phyloP scores from a whole-genome alignment of 2,329 filamentous ascomycete species.

The Dactylonectria estremocensis region DNA sequence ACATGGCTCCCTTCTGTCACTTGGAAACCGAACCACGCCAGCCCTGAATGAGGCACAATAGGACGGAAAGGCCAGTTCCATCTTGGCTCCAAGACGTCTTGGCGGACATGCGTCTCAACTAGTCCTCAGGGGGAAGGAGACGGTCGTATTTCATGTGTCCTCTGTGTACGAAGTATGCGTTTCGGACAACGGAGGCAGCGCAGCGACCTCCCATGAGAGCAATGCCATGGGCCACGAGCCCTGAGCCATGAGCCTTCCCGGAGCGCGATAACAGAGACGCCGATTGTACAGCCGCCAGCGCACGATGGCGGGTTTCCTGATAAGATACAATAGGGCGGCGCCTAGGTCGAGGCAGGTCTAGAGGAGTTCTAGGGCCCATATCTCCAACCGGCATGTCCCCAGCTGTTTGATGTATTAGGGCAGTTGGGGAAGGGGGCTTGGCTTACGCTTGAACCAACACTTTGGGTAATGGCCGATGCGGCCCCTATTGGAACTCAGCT shows the following conservation, averaged over 20 bases:
- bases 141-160: constrained; percentile 7
- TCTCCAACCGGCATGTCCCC: not conserved
- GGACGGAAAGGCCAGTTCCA: constrained; percentile 21
- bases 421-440: not conserved
- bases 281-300: not conserved
- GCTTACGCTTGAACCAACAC: constrained; percentile 17
- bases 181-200: not conserved
- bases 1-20: constrained; percentile 36
- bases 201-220: not conserved
- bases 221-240: not conserved
- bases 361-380: not conserved
- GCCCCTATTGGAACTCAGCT: constrained; percentile 10
- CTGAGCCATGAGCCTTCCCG: too few species aligned
- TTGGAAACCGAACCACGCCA: constrained; percentile 36
- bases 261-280: not conserved
- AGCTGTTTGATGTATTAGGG: not conserved
- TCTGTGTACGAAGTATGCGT: not conserved
- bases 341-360: not conserved
- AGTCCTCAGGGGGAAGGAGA: constrained; percentile 20
- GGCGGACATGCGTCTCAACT: constrained; percentile 24
- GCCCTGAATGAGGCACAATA: constrained; percentile 42
- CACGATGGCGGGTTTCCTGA: not conserved
- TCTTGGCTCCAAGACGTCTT: constrained; percentile 21
- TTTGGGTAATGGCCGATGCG: constrained; percentile 29
- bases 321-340: not conserved